These are phyloP conservation scores for Sordaria brevicollis DNA, from an alignment of 495 filamentous ascomycete genomes.

Conservation along the genomic window DNA sequence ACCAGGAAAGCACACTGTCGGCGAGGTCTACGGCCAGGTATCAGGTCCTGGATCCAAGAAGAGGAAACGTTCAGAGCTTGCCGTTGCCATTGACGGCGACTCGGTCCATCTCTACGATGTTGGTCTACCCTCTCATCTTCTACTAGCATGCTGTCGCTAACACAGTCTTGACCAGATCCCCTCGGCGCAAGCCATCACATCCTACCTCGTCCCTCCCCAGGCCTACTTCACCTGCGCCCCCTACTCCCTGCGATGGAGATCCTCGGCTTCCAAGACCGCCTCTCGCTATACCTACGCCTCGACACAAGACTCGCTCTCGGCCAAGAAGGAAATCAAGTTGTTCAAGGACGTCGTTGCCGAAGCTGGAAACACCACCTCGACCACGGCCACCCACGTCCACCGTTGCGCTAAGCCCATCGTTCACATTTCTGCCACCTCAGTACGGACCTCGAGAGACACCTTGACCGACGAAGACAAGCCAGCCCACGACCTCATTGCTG, in stretches of 20 bases:
- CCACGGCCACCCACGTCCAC: slow-evolving; percentile 10
- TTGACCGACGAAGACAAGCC: slow-evolving; percentile 1
- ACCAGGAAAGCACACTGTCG: slow-evolving; percentile 47
- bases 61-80: slow-evolving; percentile 76
- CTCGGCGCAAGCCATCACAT: slow-evolving; percentile 68
- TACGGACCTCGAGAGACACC: slow-evolving; percentile 3
- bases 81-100: slow-evolving; percentile 80
- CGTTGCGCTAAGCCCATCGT: slow-evolving; percentile 16
- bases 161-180: slow-evolving; percentile 47
- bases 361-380: slow-evolving; percentile 43
- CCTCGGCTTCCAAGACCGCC: slow-evolving; percentile 37
- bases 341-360: slow-evolving; percentile 53
- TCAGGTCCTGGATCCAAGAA: slow-evolving; percentile 57
- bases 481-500: slow-evolving; percentile 25
- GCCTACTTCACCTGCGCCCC: slow-evolving; percentile 67
- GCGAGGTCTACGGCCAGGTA: slow-evolving; percentile 55
- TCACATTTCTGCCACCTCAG: slow-evolving; percentile 18
- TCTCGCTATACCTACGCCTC: slow-evolving; percentile 64
- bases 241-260: slow-evolving; percentile 58
- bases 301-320: slow-evolving; percentile 22
- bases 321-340: slow-evolving; percentile 32
- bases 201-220: slow-evolving; percentile 77
- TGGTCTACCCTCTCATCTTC: slow-evolving; percentile 10
- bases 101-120: slow-evolving; percentile 92
- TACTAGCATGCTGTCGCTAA: background rate